Conservation (phyloP, 106 monocot species). For the Dendrobium chrysotoxum region DNA sequence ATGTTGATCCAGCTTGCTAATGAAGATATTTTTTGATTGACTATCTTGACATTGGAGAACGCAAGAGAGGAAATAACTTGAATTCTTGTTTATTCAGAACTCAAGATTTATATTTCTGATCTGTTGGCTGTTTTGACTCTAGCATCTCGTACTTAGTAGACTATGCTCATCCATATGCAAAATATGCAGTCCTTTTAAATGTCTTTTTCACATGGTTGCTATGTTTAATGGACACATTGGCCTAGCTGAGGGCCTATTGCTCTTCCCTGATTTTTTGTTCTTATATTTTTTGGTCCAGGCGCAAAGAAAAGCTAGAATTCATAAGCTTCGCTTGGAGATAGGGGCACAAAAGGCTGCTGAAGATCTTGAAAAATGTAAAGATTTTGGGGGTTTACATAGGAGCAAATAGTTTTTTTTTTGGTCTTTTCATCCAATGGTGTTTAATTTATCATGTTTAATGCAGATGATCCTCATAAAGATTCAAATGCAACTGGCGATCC, state of each 20-base stretch:
- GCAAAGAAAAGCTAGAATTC: constrained; percentile 75
- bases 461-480: constrained; percentile 77
- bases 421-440: background rate
- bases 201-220: background rate
- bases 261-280: background rate
- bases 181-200: too few species aligned
- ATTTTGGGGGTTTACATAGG: background rate
- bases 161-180: background rate
- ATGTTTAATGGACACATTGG: background rate
- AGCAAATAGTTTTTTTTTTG: background rate
- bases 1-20: background rate
- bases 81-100: background rate
- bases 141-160: background rate
- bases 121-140: background rate
- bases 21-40: background rate
- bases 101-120: background rate
- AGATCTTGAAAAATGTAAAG: constrained; percentile 79
- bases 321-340: constrained; percentile 57
- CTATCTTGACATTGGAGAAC: background rate
- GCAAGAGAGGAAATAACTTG: background rate
- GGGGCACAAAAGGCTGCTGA: constrained; percentile 84
- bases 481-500: constrained; percentile 77
- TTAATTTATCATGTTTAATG: constrained; percentile 6
- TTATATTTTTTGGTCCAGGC: constrained; percentile 25
- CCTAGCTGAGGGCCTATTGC: background rate